Evolutionary conservation across 208 protist species (phyloP), one percentile per base, ranked within the genome.

Genomic region (Crithidia bombi): DNA sequence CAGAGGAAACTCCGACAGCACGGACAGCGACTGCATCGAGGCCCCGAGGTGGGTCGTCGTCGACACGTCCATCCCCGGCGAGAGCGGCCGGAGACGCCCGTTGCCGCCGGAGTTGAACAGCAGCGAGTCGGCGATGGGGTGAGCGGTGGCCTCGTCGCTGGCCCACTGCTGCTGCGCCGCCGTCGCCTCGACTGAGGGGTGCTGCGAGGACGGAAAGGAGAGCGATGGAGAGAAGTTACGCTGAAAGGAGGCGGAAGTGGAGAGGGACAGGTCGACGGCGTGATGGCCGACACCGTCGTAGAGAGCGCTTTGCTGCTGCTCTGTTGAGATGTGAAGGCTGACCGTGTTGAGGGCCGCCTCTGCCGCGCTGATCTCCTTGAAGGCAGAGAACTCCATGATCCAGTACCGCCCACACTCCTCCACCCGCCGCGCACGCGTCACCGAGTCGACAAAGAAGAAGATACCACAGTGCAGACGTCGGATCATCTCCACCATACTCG

Each of bases 361-460:
- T n/a, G 51, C 36, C 0, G 50, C 64, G 52, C 26, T 39, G 14
- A 69, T 51, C 52, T 69, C 64, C n/a, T 2, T 14, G 51, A 61
- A 69, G 3, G 38, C 2, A 0, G 64, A 69, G 33, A 69, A 69
- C 12, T 26, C 38, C 52, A 52, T 61, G 28, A 69, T 30, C 64
- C 64, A 69, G 51, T 61, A 69, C 39, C 64, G 64, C 52, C 21
- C 32, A 2, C 15, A 69, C 23, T 23, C 64, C n/a, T 23, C 25
- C 10, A 52, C 50, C 21, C 39, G 0, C 4, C 38, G 64, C n/a
- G 64, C 64, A 6, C 51, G 64, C 64, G 36, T 15, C 51, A 61
- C 64, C 5, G 38, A 69, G 49, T 61, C 64, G 12, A 69, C 64
- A 23, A 61, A 69, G 39, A 69, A 69, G 21, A 52, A 69, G 28